phyloP scores from a whole-genome alignment of 2,329 filamentous ascomycete genomes.

The Colletotrichum abscissum region DNA sequence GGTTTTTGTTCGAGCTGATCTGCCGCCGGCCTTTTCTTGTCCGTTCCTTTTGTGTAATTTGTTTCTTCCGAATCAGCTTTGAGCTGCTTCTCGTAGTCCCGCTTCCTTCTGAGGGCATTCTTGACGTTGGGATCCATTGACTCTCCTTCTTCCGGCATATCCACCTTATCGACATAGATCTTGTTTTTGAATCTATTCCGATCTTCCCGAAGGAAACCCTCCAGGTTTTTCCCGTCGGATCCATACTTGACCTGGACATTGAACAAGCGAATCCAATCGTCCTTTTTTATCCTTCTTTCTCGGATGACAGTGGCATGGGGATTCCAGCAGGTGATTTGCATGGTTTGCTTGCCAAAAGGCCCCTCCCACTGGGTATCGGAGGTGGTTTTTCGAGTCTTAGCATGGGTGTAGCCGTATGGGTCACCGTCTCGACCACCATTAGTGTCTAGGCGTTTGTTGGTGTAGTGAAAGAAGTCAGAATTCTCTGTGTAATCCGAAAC shows the following conservation, averaged over 20 bases:
- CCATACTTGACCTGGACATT: constrained; percentile 79
- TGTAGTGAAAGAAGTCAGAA: constrained; percentile 65
- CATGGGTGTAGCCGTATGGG: constrained; percentile 62
- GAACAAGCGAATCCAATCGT: constrained; percentile 72
- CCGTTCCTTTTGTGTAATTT: constrained; percentile 1
- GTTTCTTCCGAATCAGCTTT: constrained; percentile 53
- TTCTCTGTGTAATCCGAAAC: constrained; percentile 88
- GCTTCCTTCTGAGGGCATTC: constrained; percentile 71
- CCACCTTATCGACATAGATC: constrained; percentile 68
- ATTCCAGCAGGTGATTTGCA: constrained; percentile 79
- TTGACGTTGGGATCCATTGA: constrained; percentile 60
- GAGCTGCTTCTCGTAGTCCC: constrained; percentile 69
- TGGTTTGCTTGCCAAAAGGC: constrained; percentile 77
- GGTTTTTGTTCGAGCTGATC: constrained; percentile 26
- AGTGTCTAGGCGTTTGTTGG: constrained; percentile 42
- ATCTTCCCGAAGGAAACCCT: constrained; percentile 79
- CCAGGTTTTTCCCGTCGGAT: constrained; percentile 65
- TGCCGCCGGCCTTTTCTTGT: constrained; percentile 37
- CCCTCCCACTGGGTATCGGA: constrained; percentile 69
- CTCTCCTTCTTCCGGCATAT: constrained; percentile 51
- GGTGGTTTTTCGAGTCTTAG: constrained; percentile 36
- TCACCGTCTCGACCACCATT: constrained; percentile 59
- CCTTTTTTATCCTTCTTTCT: constrained; percentile 63
- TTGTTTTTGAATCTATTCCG: constrained; percentile 52
- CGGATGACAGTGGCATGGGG: constrained; percentile 72